A percentile compares a stretch with the other conserved stretches of the same genome.
Evolutionary conservation across 345 rosid species (phyloP).

Genomic region (Garcia nutans): DNA sequence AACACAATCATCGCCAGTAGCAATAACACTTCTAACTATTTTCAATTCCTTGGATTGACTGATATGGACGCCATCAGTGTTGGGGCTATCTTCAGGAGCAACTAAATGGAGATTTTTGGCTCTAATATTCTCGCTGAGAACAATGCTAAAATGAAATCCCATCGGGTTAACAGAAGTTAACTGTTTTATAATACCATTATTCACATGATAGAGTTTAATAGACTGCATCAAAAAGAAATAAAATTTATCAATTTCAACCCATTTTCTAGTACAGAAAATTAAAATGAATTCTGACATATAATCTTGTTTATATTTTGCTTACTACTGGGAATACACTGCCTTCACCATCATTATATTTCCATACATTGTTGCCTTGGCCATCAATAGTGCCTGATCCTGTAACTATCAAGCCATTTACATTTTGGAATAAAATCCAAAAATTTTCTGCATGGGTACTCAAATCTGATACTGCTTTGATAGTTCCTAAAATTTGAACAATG

Average conservation of each 20-base stretch:
- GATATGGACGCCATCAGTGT: slow-evolving; percentile 71
- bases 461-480: slow-evolving; percentile 34
- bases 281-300: too few relatives aligned
- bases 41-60: slow-evolving; percentile 53
- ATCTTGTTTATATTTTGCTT: background rate
- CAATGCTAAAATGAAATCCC: slow-evolving; percentile 58
- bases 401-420: slow-evolving; percentile 42
- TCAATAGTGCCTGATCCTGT: slow-evolving; percentile 56
- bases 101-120: slow-evolving; percentile 23
- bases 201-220: slow-evolving; percentile 37
- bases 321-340: slow-evolving; percentile 25
- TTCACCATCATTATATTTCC: slow-evolving; percentile 41
- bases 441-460: slow-evolving; percentile 25
- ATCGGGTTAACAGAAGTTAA: slow-evolving; percentile 54
- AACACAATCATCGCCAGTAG: slow-evolving; percentile 74
- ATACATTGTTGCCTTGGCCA: slow-evolving; percentile 58
- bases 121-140: slow-evolving; percentile 34
- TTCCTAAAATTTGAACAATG: slow-evolving; percentile 38
- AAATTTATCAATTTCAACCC: background rate
- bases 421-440: slow-evolving; percentile 55
- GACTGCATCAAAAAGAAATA: slow-evolving; percentile 27
- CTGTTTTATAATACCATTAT: slow-evolving; percentile 34
- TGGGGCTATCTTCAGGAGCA: slow-evolving; percentile 58
- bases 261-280: background rate
- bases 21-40: slow-evolving; percentile 36